Percentiles rank a stretch among this genome's conserved stretches.
Conservation (phyloP, 768 basidiomycete genomes). For the Tephrocybe sp. region DNA sequence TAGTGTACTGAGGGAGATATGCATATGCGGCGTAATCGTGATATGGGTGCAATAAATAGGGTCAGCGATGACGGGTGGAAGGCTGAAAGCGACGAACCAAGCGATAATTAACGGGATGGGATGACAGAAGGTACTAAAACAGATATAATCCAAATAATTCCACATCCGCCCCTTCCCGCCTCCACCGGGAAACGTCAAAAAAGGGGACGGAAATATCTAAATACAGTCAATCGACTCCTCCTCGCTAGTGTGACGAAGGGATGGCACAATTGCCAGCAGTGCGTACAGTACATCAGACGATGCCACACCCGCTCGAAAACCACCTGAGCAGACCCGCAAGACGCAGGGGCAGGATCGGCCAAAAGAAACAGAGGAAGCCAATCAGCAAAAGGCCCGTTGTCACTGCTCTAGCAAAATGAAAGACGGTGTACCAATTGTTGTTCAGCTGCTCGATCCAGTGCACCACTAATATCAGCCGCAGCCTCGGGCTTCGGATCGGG, state of each 20-base stretch:
- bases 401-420: slow-evolving; percentile 18
- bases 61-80: neutral
- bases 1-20: neutral
- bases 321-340: slow-evolving; percentile 48
- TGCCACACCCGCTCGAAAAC: slow-evolving; percentile 71
- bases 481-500: slow-evolving; percentile 73
- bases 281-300: slow-evolving; percentile 40
- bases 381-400: slow-evolving; percentile 27
- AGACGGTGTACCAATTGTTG: slow-evolving; percentile 47
- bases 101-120: neutral
- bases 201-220: neutral
- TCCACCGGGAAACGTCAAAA: slow-evolving; percentile 1
- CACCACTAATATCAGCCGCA: slow-evolving; percentile 82
- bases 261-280: too few species aligned
- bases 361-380: slow-evolving; percentile 29
- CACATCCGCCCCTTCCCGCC: neutral
- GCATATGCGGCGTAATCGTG: neutral
- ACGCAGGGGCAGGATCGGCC: slow-evolving; percentile 3
- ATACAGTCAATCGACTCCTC: too few species aligned
- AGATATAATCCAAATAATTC: neutral
- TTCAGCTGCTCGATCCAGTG: slow-evolving; percentile 88
- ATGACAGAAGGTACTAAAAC: too few species aligned
- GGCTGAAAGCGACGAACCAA: neutral
- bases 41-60: neutral
- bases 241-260: too few species aligned